Evolutionary conservation across 176 grass and related monocot species (phyloP).

Genomic region (Eragrostis nindensis): DNA sequence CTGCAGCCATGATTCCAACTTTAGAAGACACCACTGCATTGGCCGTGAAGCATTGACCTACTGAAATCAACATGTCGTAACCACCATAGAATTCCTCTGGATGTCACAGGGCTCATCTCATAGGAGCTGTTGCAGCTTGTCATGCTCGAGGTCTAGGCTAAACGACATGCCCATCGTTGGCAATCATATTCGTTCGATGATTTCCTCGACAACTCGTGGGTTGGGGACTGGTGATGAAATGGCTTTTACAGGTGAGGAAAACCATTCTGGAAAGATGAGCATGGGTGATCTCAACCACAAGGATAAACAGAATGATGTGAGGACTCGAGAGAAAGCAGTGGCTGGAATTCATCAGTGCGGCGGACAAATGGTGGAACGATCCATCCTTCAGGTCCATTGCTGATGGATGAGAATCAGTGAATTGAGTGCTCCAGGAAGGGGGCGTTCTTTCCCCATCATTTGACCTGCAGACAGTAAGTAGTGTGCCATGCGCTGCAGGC

Average conservation of each 20-base stretch:
- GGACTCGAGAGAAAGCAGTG: slow-evolving; percentile 36
- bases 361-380: neutral
- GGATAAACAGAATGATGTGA: slow-evolving; percentile 4
- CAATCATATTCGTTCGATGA: slow-evolving; percentile 28
- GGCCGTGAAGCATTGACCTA: slow-evolving; percentile 52
- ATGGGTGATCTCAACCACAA: slow-evolving; percentile 15
- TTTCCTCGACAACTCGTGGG: slow-evolving; percentile 25
- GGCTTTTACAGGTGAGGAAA: slow-evolving; percentile 26
- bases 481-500: slow-evolving; percentile 34
- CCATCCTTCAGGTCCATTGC: slow-evolving; percentile 28
- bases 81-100: slow-evolving; percentile 35
- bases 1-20: slow-evolving; percentile 51
- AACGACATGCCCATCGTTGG: slow-evolving; percentile 25
- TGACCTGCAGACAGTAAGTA: slow-evolving; percentile 46
- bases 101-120: slow-evolving; percentile 42
- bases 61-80: slow-evolving; percentile 34
- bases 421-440: slow-evolving; percentile 4
- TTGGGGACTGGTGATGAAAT: slow-evolving; percentile 28
- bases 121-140: slow-evolving; percentile 28
- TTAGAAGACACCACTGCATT: slow-evolving; percentile 41
- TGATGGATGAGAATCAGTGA: slow-evolving; percentile 27
- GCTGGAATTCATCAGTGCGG: slow-evolving; percentile 23
- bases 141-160: slow-evolving; percentile 9
- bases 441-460: slow-evolving; percentile 40
- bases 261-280: slow-evolving; percentile 39